Conservation (phyloP, 2,329 filamentous ascomycete species). For the Sclerotiophoma versabilis region DNA sequence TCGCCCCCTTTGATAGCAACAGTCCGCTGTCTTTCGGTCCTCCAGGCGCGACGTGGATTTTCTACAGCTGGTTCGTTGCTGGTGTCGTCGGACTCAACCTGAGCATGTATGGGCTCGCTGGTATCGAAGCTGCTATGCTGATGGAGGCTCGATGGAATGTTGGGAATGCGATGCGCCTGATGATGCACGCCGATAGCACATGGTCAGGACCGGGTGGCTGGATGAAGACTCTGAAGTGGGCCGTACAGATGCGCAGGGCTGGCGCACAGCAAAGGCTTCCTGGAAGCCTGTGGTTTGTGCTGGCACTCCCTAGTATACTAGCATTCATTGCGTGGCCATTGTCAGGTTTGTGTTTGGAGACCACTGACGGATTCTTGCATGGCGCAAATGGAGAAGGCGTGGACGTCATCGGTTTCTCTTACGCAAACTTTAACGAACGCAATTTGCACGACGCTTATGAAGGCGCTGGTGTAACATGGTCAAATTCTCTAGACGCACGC, state of each 20-base stretch:
- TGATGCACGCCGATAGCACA: constrained; percentile 19
- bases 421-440: constrained; percentile 1
- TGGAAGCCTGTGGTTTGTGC: neutral
- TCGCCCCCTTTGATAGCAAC: neutral
- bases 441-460: neutral
- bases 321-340: neutral
- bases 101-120: constrained; percentile 16
- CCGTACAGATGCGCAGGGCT: neutral
- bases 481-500: neutral
- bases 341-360: neutral
- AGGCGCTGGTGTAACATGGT: neutral
- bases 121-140: constrained; percentile 17
- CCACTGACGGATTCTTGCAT: neutral
- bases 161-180: constrained; percentile 12
- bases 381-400: neutral
- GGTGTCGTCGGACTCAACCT: constrained; percentile 17
- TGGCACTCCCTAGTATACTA: neutral
- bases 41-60: constrained; percentile 16
- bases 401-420: neutral
- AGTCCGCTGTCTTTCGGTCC: constrained; percentile 3
- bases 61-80: constrained; percentile 3
- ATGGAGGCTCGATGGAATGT: constrained; percentile 19
- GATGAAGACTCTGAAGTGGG: constrained; percentile 18
- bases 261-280: neutral
- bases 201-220: constrained; percentile 20